A percentile compares a stretch with the other conserved stretches of the same genome.
phyloP scores from a whole-genome alignment of 169 alveolate genomes.

The Plasmodium cynomolgi region DNA sequence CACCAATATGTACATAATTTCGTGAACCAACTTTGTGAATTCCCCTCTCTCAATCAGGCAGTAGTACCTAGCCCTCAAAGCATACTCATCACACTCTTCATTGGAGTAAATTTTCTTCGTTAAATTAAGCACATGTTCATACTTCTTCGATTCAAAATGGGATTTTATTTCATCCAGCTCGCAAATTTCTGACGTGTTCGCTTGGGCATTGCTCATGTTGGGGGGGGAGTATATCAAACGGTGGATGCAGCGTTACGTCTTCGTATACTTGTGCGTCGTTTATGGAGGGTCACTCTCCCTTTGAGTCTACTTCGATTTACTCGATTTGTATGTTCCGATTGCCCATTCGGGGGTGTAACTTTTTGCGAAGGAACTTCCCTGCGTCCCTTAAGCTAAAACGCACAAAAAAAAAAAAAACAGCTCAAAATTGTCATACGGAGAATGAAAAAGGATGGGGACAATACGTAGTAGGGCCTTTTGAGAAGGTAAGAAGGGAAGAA shows the following conservation, averaged over 20 bases:
- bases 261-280: background rate
- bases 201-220: background rate
- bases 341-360: background rate
- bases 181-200: background rate
- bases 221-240: background rate
- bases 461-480: background rate
- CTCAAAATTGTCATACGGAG: background rate
- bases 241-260: background rate
- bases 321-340: background rate
- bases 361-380: background rate
- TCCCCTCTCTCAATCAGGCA: slow-evolving; percentile 14
- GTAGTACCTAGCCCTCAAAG: slow-evolving; percentile 33
- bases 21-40: slow-evolving; percentile 4
- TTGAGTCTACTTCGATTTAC: background rate
- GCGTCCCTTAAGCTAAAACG: background rate
- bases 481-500: too few species aligned
- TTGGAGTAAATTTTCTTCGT: slow-evolving; percentile 24
- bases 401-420: background rate
- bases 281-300: background rate
- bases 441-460: background rate
- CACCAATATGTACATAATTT: slow-evolving; percentile 14
- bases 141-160: slow-evolving; percentile 20
- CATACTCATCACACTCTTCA: background rate
- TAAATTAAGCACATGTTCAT: slow-evolving; percentile 6
- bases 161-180: slow-evolving; percentile 18